Percentiles rank a stretch among this genome's conserved stretches.
Conservation (phyloP, 2,329 filamentous ascomycete species). For the Paecilomyces formosus region DNA sequence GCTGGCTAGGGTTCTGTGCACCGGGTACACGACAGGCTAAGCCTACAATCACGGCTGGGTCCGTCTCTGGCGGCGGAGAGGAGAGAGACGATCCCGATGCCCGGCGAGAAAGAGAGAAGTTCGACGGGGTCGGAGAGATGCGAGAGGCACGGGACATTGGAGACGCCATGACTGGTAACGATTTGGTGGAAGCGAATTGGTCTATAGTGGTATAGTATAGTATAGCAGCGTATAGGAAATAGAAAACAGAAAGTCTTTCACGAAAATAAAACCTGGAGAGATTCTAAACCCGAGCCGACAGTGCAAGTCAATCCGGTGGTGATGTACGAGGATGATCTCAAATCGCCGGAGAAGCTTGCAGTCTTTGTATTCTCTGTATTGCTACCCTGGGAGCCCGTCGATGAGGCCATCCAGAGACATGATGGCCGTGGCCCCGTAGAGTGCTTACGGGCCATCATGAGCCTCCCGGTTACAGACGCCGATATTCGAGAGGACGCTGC, state of each 20-base stretch:
- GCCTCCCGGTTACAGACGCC: not conserved
- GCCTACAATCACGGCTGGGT: not conserved
- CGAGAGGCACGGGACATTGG: not conserved
- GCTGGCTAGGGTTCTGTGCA: not conserved
- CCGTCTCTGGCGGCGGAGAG: not conserved
- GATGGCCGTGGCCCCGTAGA: not conserved
- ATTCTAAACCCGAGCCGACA: not conserved
- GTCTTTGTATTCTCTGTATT: not conserved
- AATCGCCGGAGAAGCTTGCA: not conserved
- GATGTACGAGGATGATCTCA: not conserved
- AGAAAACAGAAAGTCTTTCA: not conserved
- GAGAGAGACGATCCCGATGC: not conserved
- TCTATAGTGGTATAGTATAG: not conserved
- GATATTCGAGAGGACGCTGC: not conserved
- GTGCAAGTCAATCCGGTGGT: not conserved
- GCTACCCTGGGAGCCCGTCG: not conserved
- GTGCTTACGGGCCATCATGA: not conserved
- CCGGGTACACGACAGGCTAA: not conserved
- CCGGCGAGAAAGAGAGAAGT: not conserved
- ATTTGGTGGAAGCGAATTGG: not conserved
- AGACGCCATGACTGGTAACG: not conserved
- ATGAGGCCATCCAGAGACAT: not conserved
- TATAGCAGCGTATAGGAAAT: too few species aligned
- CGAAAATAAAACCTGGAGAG: not conserved
- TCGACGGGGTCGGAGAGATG: not conserved